Conservation (phyloP, 75 land plant genomes). For the Isoetes taiwanensis region DNA sequence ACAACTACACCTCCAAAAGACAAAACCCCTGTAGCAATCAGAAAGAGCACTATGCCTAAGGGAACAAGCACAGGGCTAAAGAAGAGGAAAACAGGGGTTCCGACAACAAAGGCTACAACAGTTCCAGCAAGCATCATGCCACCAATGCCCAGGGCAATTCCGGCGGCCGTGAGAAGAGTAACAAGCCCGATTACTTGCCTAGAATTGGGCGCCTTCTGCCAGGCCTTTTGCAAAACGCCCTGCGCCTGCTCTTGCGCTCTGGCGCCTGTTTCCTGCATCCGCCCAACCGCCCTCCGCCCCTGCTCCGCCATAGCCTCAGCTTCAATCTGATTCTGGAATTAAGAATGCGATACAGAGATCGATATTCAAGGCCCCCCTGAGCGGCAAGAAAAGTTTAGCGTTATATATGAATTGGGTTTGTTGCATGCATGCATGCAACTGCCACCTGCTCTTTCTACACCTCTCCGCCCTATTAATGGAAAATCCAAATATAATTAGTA, state of each 20-base stretch:
- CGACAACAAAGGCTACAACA: not conserved
- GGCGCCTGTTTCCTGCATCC: not conserved
- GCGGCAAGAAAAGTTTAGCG: no score
- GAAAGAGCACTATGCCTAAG: not conserved
- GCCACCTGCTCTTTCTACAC: no score
- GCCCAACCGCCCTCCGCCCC: not conserved
- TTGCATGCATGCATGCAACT: no score
- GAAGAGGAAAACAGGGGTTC: not conserved
- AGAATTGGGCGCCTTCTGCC: not conserved
- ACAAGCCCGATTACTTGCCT: not conserved
- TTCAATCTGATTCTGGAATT: no score
- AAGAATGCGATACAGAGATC: no score
- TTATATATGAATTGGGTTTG: no score
- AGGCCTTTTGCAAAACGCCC: not conserved
- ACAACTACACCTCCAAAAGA: not conserved
- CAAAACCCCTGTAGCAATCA: not conserved
- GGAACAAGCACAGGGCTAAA: conserved; percentile 1
- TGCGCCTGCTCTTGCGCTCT: conserved; percentile 3
- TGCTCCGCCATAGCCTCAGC: not conserved
- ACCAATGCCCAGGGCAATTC: not conserved
- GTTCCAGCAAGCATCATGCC: not conserved
- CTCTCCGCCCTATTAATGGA: no score
- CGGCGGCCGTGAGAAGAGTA: not conserved
- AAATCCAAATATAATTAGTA: no score
- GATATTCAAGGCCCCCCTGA: no score